These are phyloP conservation scores for Triticum monococcum DNA, from an alignment of 176 grass and related monocot genomes.

Conservation along the genomic window DNA sequence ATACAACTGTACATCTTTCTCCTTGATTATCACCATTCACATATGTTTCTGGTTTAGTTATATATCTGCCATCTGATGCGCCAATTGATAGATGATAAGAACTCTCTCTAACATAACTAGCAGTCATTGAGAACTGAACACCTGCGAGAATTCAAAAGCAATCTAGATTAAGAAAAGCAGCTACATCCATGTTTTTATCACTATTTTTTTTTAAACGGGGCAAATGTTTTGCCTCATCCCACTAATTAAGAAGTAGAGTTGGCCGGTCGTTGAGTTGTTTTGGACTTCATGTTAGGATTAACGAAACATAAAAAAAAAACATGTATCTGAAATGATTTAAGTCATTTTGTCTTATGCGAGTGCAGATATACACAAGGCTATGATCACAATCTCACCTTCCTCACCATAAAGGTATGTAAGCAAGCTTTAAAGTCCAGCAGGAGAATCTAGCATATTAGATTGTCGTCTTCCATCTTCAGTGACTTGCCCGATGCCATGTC, in stretches of 20 bases:
- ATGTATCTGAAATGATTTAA: not conserved
- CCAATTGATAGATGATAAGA: not conserved
- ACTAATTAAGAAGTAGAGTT: too few species aligned
- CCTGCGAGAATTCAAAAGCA: not conserved
- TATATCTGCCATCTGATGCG: not conserved
- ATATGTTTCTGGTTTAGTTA: not conserved
- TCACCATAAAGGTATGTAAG: constrained; percentile 77
- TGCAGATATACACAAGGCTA: constrained; percentile 80
- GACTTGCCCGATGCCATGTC: not conserved
- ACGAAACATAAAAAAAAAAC: not conserved
- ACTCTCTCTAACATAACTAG: not conserved
- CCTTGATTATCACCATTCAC: not conserved
- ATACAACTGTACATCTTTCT: not conserved
- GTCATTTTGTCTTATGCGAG: not conserved
- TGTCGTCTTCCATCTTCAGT: not conserved
- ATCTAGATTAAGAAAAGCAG: not conserved
- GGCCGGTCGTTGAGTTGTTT: not conserved
- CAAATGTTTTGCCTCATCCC: too few species aligned
- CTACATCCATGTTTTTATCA: not conserved
- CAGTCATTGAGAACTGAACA: not conserved
- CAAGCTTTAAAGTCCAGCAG: not conserved
- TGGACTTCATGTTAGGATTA: not conserved
- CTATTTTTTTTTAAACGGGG: not conserved
- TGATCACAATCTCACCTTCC: constrained; percentile 75
- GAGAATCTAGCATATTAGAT: not conserved